A percentile compares a stretch with the other conserved stretches of the same genome.
phyloP scores from a whole-genome alignment of 257 asterid species.

The Coffea canephora region DNA sequence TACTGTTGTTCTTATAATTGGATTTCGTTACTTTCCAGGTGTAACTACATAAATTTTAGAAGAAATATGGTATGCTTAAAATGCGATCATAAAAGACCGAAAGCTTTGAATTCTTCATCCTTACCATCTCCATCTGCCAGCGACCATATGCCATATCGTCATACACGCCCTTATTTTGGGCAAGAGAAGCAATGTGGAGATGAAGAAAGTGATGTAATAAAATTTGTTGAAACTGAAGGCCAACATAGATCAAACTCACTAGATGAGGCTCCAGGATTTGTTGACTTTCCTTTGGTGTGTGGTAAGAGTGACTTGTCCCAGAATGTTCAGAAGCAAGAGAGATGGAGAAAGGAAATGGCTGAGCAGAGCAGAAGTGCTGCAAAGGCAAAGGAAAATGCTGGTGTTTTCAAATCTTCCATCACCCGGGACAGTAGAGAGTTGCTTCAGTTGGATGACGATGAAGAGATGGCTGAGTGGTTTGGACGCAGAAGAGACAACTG shows the following conservation, averaged over 20 bases:
- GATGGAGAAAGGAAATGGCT: constrained; percentile 54
- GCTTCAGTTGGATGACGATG: constrained; percentile 36
- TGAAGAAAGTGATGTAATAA: constrained; percentile 21
- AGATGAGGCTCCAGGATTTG: constrained; percentile 25
- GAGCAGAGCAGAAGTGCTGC: constrained; percentile 26
- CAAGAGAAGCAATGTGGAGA: constrained; percentile 28
- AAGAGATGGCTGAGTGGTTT: constrained; percentile 84
- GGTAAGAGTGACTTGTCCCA: constrained; percentile 70
- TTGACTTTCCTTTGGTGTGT: constrained; percentile 72
- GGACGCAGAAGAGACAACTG: constrained; percentile 17
- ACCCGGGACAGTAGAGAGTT: constrained; percentile 9
- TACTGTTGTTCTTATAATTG: background rate
- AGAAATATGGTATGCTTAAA: constrained; percentile 85
- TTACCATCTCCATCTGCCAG: constrained; percentile 28
- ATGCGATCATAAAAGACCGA: constrained; percentile 80
- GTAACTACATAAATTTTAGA: constrained; percentile 84
- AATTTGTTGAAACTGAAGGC: constrained; percentile 41
- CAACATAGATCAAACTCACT: constrained; percentile 24
- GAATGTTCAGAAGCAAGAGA: constrained; percentile 43
- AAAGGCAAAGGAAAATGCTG: constrained; percentile 33
- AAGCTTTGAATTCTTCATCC: constrained; percentile 33
- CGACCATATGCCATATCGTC: constrained; percentile 24
- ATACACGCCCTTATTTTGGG: constrained; percentile 34
- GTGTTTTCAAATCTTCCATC: constrained; percentile 28
- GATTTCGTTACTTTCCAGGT: constrained; percentile 37